Percentiles rank a stretch among this genome's conserved stretches.
phyloP scores from a whole-genome alignment of 2,329 filamentous ascomycete genomes.

The Cadophora sp. region DNA sequence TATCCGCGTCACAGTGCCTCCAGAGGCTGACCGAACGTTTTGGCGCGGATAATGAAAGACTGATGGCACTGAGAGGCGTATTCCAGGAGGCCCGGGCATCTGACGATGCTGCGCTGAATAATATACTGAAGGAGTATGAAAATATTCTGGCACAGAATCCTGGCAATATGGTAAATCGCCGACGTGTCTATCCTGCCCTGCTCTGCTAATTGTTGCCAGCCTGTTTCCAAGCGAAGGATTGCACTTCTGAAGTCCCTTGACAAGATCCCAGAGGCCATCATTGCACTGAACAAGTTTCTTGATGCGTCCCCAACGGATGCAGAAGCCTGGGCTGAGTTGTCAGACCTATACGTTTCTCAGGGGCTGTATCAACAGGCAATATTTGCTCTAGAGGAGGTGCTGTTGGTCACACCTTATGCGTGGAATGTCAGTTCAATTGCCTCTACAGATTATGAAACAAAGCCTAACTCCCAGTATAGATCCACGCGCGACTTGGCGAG shows the following conservation, averaged over 20 bases:
- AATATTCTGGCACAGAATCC: slow-evolving; percentile 74
- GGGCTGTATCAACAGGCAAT: slow-evolving; percentile 83
- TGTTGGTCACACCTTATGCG: slow-evolving; percentile 86
- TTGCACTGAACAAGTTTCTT: slow-evolving; percentile 75
- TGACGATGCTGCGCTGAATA: slow-evolving; percentile 68
- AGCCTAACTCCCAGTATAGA: slow-evolving; percentile 55
- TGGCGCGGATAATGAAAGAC: slow-evolving; percentile 81
- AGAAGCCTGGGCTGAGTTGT: slow-evolving; percentile 91
- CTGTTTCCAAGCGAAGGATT: slow-evolving; percentile 83
- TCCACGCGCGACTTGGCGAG: slow-evolving; percentile 88
- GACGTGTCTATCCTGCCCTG: not conserved
- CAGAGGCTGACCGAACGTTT: slow-evolving; percentile 81
- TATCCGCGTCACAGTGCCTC: slow-evolving; percentile 76
- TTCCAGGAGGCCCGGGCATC: slow-evolving; percentile 83
- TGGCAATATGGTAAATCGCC: slow-evolving; percentile 74
- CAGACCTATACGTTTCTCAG: slow-evolving; percentile 83
- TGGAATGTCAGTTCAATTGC: slow-evolving; percentile 77
- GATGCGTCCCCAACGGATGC: slow-evolving; percentile 88
- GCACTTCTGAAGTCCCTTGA: slow-evolving; percentile 80
- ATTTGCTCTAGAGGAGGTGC: slow-evolving; percentile 87
- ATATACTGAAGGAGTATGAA: slow-evolving; percentile 79
- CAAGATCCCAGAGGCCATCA: slow-evolving; percentile 73
- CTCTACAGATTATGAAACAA: slow-evolving; percentile 11
- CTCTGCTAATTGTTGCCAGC: slow-evolving; percentile 57
- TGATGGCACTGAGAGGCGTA: slow-evolving; percentile 83